Base-by-base conservation (phyloP, 139 green algal species). In the Coelastrella sp. region DNA sequence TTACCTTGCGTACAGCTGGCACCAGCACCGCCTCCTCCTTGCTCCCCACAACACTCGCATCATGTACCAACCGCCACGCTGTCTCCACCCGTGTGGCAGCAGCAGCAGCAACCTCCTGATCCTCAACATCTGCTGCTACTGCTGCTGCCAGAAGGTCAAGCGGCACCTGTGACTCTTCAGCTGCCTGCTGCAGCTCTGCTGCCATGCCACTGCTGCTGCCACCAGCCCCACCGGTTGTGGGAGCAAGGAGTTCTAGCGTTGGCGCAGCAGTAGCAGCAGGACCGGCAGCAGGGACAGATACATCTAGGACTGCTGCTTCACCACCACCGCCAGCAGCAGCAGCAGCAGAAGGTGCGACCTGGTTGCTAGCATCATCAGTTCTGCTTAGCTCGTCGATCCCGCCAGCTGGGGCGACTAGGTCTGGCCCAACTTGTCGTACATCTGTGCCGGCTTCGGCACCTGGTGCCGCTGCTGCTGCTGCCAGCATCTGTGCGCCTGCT, bases 141-240 rank as follows among this genome's bases (percentile, higher is more conserved):
- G 83, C 83, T n/a, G 83, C 83, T 17, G 83, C 83, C 68, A 88
- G 83, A 54, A 88, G 54, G 7, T 80, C 83, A 17, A 88, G 56
- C 7, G 66, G 83, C 68, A 80, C 19, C 10, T 76, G 68, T 7
- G 68, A 22, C 5, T 80, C 74, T 8, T 80, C 74, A 60, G 19
- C 80, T 57, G 5, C 54, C 65, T 23, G 61, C 80, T 86, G 81
- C 64, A 87, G 64, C 14, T 32, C 11, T 65, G 23, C 61, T 74
- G 17, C 22, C 81, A 61, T 87, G 81, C 17, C 32, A 11, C 23
- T 64, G 64, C 22, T 77, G 7, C 22, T 7, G 58, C n/a, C 74
- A 57, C 7, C 74, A 22, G 20, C 22, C 10, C n/a, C 57, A 13
- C 11, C 19, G 71, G 7, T 3, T 4, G 71, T 19, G 23, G 14